Conservation (phyloP, 805 yeast genomes). For the Deakozyma indianensis region DNA sequence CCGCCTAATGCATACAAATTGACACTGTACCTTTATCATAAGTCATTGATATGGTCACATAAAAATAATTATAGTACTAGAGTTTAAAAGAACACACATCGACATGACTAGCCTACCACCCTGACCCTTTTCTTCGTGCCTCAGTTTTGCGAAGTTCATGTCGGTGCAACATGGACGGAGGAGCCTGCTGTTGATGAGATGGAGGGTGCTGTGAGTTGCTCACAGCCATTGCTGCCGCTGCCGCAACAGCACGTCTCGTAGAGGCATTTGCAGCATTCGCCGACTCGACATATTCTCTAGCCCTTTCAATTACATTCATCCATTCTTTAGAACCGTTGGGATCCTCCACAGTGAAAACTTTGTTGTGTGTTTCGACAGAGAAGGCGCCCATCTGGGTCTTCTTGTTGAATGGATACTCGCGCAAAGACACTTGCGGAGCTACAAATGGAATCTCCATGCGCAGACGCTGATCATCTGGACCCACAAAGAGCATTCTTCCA, state of each 20-base stretch:
- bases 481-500: slow-evolving; percentile 20
- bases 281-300: slow-evolving; percentile 14
- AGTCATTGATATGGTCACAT: too few relatives aligned
- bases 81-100: too few relatives aligned
- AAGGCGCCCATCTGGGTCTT: slow-evolving; percentile 13
- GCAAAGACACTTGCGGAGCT: slow-evolving; percentile 19
- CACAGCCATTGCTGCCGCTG: slow-evolving; percentile 2
- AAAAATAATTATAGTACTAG: too few relatives aligned
- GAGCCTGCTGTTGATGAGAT: background rate
- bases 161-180: background rate
- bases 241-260: slow-evolving; percentile 4
- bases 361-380: slow-evolving; percentile 20
- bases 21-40: too few relatives aligned
- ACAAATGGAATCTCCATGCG: slow-evolving; percentile 20
- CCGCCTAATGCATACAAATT: too few relatives aligned
- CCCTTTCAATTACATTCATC: slow-evolving; percentile 18
- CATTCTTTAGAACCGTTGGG: slow-evolving; percentile 18
- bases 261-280: slow-evolving; percentile 1
- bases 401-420: slow-evolving; percentile 19
- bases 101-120: too few relatives aligned
- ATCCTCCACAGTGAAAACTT: slow-evolving; percentile 21
- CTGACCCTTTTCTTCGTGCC: background rate
- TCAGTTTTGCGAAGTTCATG: background rate
- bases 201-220: background rate
- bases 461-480: slow-evolving; percentile 17